A percentile compares a stretch with the other conserved stretches of the same genome.
Conservation (phyloP, 129 eudicot species). For the Artemisia annua region DNA sequence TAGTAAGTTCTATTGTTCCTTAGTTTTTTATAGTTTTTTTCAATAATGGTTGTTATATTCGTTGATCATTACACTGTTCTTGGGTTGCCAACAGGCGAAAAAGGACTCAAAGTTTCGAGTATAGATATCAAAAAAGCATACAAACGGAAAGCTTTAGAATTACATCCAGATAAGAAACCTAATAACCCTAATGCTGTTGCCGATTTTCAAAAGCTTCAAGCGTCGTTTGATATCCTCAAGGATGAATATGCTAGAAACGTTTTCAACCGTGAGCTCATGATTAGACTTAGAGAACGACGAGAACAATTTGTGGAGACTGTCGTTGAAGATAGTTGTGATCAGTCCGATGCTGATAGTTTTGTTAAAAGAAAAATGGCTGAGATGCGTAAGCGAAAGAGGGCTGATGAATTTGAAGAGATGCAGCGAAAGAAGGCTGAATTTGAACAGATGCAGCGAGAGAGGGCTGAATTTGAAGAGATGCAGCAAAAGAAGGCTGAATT, state of each 20-base stretch:
- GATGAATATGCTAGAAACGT: not conserved
- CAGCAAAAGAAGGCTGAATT: not conserved
- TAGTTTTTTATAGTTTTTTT: not conserved
- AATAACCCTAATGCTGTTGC: not conserved
- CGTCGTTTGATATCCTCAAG: not conserved
- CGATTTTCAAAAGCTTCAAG: constrained; percentile 3
- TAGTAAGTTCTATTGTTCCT: no score
- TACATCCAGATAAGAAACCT: not conserved
- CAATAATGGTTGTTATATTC: not conserved
- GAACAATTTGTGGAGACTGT: not conserved
- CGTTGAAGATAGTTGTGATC: no score
- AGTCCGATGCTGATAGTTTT: no score
- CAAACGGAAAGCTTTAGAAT: not conserved
- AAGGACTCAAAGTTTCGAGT: not conserved
- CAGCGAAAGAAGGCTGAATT: not conserved
- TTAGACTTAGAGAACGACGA: not conserved
- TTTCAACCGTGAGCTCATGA: not conserved
- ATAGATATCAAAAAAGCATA: constrained; percentile 1
- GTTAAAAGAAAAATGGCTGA: not conserved
- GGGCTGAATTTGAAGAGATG: not conserved
- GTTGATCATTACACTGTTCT: not conserved
- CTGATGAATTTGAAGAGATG: not conserved
- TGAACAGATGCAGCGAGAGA: not conserved
- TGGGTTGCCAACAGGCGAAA: not conserved
- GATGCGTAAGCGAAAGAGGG: not conserved